Percentiles rank a stretch among this genome's conserved stretches.
Evolutionary conservation across 257 asterid genomes (phyloP).

Genomic region (Nicotiana otophora): DNA sequence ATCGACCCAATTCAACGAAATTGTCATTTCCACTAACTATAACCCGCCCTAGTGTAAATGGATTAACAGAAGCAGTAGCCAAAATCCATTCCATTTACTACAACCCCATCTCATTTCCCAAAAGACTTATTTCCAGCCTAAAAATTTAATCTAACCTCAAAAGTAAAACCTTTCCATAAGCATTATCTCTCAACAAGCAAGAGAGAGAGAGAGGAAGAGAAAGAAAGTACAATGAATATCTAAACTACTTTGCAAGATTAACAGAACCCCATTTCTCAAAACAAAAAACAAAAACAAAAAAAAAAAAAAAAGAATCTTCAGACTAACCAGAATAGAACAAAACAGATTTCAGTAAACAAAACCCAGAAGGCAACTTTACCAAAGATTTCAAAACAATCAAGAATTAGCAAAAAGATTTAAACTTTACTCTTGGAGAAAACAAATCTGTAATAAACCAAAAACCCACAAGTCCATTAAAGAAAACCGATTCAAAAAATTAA

Average conservation of each 20-base stretch:
- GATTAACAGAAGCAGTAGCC: not conserved
- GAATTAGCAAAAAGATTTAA: not conserved
- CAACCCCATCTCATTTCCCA: conserved; percentile 7
- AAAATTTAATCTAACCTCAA: not conserved
- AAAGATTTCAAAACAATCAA: conserved; percentile 6
- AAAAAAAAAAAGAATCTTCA: not conserved
- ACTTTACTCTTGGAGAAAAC: conserved; percentile 8
- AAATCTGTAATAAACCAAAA: conserved; percentile 11
- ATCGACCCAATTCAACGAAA: not conserved
- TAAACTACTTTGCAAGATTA: not conserved
- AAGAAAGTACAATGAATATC: not conserved
- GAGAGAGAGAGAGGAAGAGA: not conserved
- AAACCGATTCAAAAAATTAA: conserved; percentile 1
- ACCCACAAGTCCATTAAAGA: conserved; percentile 17
- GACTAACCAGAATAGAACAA: not conserved
- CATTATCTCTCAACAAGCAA: not conserved
- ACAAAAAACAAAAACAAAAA: not conserved
- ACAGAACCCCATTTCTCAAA: not conserved
- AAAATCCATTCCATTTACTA: not conserved
- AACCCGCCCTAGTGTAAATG: not conserved
- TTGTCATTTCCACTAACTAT: not conserved
- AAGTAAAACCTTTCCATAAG: not conserved
- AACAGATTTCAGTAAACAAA: conserved; percentile 1
- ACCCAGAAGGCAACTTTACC: not conserved
- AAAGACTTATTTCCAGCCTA: not conserved